Base-by-base conservation (phyloP, 148 eudicot genomes). In the Rhododendron molle region DNA sequence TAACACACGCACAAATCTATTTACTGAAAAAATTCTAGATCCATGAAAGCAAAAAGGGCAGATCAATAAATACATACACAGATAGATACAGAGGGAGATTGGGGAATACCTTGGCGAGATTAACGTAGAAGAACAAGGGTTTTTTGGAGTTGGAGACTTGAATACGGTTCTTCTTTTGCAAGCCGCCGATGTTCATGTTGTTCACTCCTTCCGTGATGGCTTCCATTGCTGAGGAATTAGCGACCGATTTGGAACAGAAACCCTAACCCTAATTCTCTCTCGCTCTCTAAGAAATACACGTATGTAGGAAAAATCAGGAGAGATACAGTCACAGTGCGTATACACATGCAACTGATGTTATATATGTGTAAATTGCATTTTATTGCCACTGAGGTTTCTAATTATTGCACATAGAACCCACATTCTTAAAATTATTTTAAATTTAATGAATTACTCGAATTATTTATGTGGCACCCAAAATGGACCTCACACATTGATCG, bases 121-220 rank as follows among this genome's bases (percentile, higher is more conserved):
- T 93, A 82, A 93, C 94, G 69, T 93, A 92, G 91, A 93, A 93
- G 26, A 93, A 93, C 52, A 93, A 87, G 85, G 93, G 95, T 44
- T 92, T 93, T 76, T 93, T 93, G 83, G 95, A 92, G 83, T 92
- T 91, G 36, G 94, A 93, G 82, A 93, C 95, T 77, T 93, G 95
- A 83, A 93, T 93, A 14, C 94, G 92, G 54, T 92, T 93, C 89
- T 89, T 93, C 86, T 89, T 91, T 18, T 76, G 85, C 32, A 85
- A 67, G 86, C 92, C 95, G 46, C 18, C 76, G 65, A 93, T 81
- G 87, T 82, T 86, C 47, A 93, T 85, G 47, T 88, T 90, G 85
- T 87, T 88, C 1, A 93, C 89, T 65, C 90, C 93, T 72, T 91
- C 91, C 3, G 93, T 88, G 36, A 92, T 90, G 86, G 85, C 90